Evolutionary conservation across 2,329 filamentous ascomycete genomes (phyloP), one percentile per base, ranked within the genome.

Genomic region (Pestalotiopsis sp.): DNA sequence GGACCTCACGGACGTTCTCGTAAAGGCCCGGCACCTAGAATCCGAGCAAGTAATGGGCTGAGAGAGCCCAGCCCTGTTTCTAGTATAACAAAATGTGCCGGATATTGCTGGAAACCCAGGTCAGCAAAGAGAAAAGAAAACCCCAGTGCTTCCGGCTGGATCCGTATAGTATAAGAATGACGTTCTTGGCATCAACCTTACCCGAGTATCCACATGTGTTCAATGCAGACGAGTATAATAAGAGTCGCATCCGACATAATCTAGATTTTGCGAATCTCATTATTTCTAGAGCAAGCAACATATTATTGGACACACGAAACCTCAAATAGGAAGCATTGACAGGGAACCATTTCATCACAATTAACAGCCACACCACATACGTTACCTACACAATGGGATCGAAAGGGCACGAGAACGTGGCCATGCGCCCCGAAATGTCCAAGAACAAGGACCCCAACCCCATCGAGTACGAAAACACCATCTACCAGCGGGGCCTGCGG

Each of bases 401-500:
- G 1, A 57, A 41, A 11, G 52, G 61, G 2, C 56, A 67, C 12
- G 13, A 61, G 12, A 17, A 27, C 20, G 65, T 61, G 27, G 52
- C 23, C 20, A 20, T 17, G 14, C 65, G 65, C 52, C 65, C 65
- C 2, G 39, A 67, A 5, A 67, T 67, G 65, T 41, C 52, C 20
- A 67, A 67, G 52, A 52, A 67, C 23, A 56, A 25, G 11, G 67
- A 69, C 56, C 69, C 62, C 7, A 68, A 76, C 68, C 73, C 73
- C 36, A 69, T 74, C 58, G 72, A 69, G 49, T 69, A 72, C 69
- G 67, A 72, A 36, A 49, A 66, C 4, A 61, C 70, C 11, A 69
- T 76, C 4, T 76, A 74, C 61, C 68, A 72, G 52, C 71, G 71
- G 39, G 74, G 74, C 0, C 68, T 76, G 5, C 68, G 67, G 38